A percentile compares a stretch with the other conserved stretches of the same genome.
Evolutionary conservation across 805 yeast genomes (phyloP).

Genomic region (Saccharomycopsis schoenii): DNA sequence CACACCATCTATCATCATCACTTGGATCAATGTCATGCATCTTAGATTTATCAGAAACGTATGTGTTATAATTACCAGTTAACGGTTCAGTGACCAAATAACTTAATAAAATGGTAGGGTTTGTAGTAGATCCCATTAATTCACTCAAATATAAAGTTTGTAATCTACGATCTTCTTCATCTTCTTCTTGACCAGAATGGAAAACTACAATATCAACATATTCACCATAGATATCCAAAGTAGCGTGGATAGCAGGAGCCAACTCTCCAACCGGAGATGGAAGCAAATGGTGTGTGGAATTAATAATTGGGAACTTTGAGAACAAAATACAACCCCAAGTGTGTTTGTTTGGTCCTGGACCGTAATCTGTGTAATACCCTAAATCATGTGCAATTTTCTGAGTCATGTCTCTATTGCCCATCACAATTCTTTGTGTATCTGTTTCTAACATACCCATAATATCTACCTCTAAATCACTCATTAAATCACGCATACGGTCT

Average conservation of each 20-base stretch:
- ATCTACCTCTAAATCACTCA: constrained; percentile 81
- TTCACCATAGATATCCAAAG: constrained; percentile 82
- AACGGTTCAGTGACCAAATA: constrained; percentile 84
- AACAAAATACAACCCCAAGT: constrained; percentile 95
- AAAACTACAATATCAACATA: constrained; percentile 87
- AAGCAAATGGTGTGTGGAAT: constrained; percentile 80
- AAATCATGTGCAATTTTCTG: constrained; percentile 86
- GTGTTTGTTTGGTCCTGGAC: constrained; percentile 96
- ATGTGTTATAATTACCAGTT: constrained; percentile 85
- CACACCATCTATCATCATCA: constrained; percentile 98
- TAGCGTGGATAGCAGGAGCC: constrained; percentile 97
- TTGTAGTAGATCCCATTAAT: constrained; percentile 70
- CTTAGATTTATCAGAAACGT: constrained; percentile 73
- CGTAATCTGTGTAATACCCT: constrained; percentile 91
- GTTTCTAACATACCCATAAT: constrained; percentile 85
- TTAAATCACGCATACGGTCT: constrained; percentile 74
- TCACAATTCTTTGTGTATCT: constrained; percentile 87
- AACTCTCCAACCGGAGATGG: constrained; percentile 98
- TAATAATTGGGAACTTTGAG: constrained; percentile 87
- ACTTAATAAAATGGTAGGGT: constrained; percentile 82
- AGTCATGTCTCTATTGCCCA: constrained; percentile 92
- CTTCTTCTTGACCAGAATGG: constrained; percentile 98
- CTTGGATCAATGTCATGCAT: constrained; percentile 90
- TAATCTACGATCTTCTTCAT: constrained; percentile 81
- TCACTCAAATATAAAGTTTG: constrained; percentile 70